Base-by-base conservation (phyloP, 2,329 filamentous ascomycete species). In the Didymella exigua region DNA sequence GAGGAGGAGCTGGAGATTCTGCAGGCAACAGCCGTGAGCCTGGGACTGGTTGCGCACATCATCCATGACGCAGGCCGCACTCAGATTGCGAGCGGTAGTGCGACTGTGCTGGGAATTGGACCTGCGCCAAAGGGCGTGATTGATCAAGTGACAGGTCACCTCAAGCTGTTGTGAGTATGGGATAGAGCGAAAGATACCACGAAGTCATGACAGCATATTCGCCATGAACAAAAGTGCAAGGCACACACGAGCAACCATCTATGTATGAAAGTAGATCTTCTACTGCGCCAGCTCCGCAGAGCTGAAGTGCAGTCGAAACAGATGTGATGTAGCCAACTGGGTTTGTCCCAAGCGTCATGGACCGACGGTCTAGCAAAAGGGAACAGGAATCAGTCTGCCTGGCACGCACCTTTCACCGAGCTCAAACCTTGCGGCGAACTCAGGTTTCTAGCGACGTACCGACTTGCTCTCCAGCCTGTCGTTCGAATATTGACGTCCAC, bases 31-130 rank as follows among this genome's bases (percentile, higher is more conserved):
- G 95, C 95, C 3, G 83, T 91, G 59, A 91, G 88, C 72, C 74
- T 97, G 54, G 93, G 95, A 1, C 76, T 99, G 55, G 93, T 91
- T 57, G 91, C 93, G 48, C 89, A 93, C 74, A 87, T 96, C 48
- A 93, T 99, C 63, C 88, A 90, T 69, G 95, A 99, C 77, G 95
- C 95, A n/a, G 95, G 95, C 13, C 85, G 95, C 58, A 99, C 95
- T 40, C 95, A 99, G 84, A 98, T 99, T 75, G 93, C 92, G 47
- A 87, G 89, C 37, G 93, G 95, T 16, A 97, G 92, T 75, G 84
- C 91, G 74, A 99, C 95, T 0, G 95, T 99, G 36, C 79, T 99
- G 46, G 95, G 95, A 0, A 86, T 82, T 54, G 80, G 78, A 29
- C 77, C 86, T 54, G 93, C 89, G 23, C 93, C 93, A 0, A 93